Conservation (phyloP, 805 yeast genomes). For the Candida silvicultrix region DNA sequence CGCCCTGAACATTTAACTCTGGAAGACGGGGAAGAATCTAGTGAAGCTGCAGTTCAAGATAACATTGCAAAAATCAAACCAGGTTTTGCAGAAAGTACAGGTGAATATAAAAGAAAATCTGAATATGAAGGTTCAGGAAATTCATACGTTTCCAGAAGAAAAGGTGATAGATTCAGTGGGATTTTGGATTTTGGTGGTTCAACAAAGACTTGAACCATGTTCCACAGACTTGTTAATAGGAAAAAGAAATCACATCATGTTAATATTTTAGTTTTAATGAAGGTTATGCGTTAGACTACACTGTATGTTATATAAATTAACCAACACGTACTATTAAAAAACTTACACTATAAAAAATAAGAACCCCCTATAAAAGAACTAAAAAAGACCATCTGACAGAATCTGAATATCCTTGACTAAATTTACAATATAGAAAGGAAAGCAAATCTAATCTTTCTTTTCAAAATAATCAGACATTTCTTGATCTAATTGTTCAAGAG, state of each 20-base stretch:
- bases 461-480: constrained; percentile 96
- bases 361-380: background rate
- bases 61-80: constrained; percentile 39
- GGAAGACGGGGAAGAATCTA: constrained; percentile 3
- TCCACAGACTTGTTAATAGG: background rate
- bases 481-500: constrained; percentile 90
- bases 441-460: constrained; percentile 31
- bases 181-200: constrained; percentile 15
- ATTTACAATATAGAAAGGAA: too few species aligned
- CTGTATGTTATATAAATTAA: background rate
- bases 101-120: constrained; percentile 41
- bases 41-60: constrained; percentile 3
- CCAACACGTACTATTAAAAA: background rate
- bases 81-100: constrained; percentile 44
- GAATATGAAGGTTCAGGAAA: constrained; percentile 65
- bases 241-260: too few species aligned
- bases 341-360: background rate
- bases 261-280: background rate
- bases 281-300: background rate
- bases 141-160: constrained; percentile 49
- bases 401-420: too few species aligned
- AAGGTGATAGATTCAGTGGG: constrained; percentile 42
- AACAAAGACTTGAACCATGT: background rate
- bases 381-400: background rate
- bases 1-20: constrained; percentile 23